Conservation (phyloP, 2,329 filamentous ascomycete species). For the Emmonsia crescens region DNA sequence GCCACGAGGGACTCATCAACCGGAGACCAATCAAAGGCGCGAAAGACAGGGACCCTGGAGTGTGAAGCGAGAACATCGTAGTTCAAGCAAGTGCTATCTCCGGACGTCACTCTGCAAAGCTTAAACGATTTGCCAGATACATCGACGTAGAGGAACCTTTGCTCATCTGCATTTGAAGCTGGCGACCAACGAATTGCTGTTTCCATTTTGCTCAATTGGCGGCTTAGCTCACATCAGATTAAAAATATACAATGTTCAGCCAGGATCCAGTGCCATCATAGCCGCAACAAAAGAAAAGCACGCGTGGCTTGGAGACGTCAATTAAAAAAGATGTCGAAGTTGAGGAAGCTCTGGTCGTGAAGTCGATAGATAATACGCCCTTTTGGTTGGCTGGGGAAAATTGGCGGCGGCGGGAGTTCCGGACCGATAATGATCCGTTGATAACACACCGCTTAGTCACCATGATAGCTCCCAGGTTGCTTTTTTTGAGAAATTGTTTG, state of each 20-base stretch:
- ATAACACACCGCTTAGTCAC: neutral
- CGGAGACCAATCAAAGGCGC: conserved; percentile 56
- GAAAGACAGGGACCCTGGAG: conserved; percentile 49
- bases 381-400: conserved; percentile 1
- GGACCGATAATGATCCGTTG: conserved; percentile 4
- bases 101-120: conserved; percentile 41
- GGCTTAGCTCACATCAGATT: neutral
- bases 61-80: conserved; percentile 45
- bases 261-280: conserved; percentile 1
- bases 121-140: conserved; percentile 49
- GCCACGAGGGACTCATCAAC: conserved; percentile 47
- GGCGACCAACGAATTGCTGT: conserved; percentile 55
- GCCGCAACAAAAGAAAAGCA: neutral
- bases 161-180: conserved; percentile 41
- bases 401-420: neutral
- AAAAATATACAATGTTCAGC: neutral
- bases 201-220: conserved; percentile 36
- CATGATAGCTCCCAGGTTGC: neutral
- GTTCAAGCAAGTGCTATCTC: conserved; percentile 30
- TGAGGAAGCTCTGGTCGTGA: neutral
- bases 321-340: no score
- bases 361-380: neutral
- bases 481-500: neutral
- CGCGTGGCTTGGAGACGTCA: neutral
- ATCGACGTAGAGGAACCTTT: conserved; percentile 52